Base-by-base conservation (phyloP, 257 asterid genomes). In the Linderniella brevidens region DNA sequence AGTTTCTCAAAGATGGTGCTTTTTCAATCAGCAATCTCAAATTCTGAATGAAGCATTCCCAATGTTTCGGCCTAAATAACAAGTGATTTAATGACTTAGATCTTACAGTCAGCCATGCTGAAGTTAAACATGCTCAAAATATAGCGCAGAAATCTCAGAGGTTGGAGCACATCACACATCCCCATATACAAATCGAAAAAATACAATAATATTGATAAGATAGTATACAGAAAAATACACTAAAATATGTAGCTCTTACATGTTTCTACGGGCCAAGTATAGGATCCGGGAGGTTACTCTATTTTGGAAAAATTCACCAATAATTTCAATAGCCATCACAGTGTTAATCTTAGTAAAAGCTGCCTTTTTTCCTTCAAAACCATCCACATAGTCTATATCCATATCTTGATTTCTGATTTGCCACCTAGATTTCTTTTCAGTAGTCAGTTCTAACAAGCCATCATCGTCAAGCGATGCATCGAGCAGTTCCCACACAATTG, bases 391-490 rank as follows among this genome's bases (percentile, higher is more conserved):
- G 70, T 85, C 92, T 43, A 85, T 64, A 48, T 80, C 93, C 96
- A 79, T 81, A 50, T 75, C 93, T 66, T 74, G 79, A 57, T 74
- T 64, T 56, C 65, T 69, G 58, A 37, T 60, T 46, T 67, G 67
- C 96, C 99, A 85, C 67, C 82, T 68, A n/a, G 94, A 79, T 64
- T 73, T 73, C 71, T 79, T 90, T 59, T 79, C 93, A 35, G 68
- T 57, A 51, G 94, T 71, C 56, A 71, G 71, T 58, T 85, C 93
- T 62, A 85, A 62, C 61, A 90, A 59, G 46, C 83, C 78, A 50
- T 90, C 94, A 49, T 90, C 99, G 32, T 81, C 96, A 58, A 90
- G 94, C 10, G 94, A 79, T 32, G 99, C 88, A 77, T 90, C 96
- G 53, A 90, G 75, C 56, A 90, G 72, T 68, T 58, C 68, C 99